phyloP scores from a whole-genome alignment of 2,329 filamentous ascomycete species.

The Triangularia verruculosa region DNA sequence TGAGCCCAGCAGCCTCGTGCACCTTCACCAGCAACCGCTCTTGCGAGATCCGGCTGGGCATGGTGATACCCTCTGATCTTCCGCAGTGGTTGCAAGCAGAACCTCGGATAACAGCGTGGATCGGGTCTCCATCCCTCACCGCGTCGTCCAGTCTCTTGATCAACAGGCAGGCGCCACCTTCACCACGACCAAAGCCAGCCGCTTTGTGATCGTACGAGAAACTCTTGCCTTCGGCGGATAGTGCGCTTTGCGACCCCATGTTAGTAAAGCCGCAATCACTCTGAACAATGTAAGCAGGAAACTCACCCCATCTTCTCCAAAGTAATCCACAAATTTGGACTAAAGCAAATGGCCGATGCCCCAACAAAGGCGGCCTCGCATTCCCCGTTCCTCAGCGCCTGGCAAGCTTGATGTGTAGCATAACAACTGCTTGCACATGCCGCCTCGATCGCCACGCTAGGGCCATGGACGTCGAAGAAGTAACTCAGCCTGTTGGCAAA shows the following conservation, averaged over 20 bases:
- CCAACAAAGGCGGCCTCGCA: background rate
- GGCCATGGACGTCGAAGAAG: constrained; percentile 17
- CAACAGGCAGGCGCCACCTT: constrained; percentile 34
- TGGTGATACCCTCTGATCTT: constrained; percentile 37
- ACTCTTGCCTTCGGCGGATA: constrained; percentile 33
- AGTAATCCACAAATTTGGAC: background rate
- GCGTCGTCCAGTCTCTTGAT: constrained; percentile 42
- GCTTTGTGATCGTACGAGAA: constrained; percentile 34
- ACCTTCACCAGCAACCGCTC: constrained; percentile 29
- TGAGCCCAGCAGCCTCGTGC: constrained; percentile 25
- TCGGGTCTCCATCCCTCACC: constrained; percentile 38
- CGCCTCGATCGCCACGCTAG: constrained; percentile 17
- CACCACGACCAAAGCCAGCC: constrained; percentile 35
- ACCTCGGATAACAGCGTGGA: constrained; percentile 33
- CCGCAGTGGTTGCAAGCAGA: constrained; percentile 39
- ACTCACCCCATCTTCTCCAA: constrained; percentile 5
- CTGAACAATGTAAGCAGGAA: background rate
- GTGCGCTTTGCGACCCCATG: constrained; percentile 11
- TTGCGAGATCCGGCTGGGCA: constrained; percentile 35
- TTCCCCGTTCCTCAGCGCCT: constrained; percentile 11
- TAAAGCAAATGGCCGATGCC: background rate
- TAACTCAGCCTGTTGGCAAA: constrained; percentile 17
- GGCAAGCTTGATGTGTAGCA: constrained; percentile 17
- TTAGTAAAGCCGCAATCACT: background rate
- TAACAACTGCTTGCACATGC: constrained; percentile 14